phyloP scores from a whole-genome alignment of 2,329 filamentous ascomycete genomes.

The Cercospora zeae-maydis region DNA sequence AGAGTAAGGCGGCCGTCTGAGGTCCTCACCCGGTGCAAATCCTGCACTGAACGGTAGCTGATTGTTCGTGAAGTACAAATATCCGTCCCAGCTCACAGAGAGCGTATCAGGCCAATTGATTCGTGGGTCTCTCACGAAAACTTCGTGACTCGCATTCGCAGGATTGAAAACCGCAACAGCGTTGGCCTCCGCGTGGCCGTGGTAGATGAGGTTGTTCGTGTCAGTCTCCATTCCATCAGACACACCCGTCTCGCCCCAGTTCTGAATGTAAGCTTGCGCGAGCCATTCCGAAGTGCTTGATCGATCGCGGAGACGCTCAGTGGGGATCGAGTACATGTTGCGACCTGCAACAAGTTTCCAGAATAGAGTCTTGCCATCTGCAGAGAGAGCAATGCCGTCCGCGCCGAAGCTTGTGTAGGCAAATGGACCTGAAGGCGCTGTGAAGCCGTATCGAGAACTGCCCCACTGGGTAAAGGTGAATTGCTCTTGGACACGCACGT shows the following conservation, averaged over 20 bases:
- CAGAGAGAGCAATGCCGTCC: conserved; percentile 52
- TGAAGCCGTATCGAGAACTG: conserved; percentile 44
- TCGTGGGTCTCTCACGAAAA: conserved; percentile 47
- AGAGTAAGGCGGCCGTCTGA: conserved; percentile 43
- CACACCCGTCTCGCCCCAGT: conserved; percentile 48
- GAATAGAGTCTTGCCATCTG: conserved; percentile 48
- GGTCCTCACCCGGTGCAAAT: conserved; percentile 44
- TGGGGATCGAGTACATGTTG: conserved; percentile 47
- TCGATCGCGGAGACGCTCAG: conserved; percentile 42
- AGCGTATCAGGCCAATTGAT: conserved; percentile 52
- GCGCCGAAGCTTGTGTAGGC: conserved; percentile 45
- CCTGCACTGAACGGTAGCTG: conserved; percentile 42
- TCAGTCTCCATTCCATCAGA: conserved; percentile 54
- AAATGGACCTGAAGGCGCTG: conserved; percentile 36
- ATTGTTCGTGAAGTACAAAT: conserved; percentile 54
- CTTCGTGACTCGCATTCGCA: conserved; percentile 41
- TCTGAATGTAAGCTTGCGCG: conserved; percentile 44
- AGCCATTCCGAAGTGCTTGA: conserved; percentile 42
- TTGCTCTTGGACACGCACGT: conserved; percentile 44
- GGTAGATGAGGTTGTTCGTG: conserved; percentile 49
- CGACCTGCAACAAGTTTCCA: conserved; percentile 46
- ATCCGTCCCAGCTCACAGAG: conserved; percentile 43
- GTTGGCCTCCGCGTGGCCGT: conserved; percentile 51
- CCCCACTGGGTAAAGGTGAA: conserved; percentile 52
- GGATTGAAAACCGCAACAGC: conserved; percentile 48